These are phyloP conservation scores for Condylostoma magnum DNA, from an alignment of 169 alveolate genomes.

Conservation along the genomic window DNA sequence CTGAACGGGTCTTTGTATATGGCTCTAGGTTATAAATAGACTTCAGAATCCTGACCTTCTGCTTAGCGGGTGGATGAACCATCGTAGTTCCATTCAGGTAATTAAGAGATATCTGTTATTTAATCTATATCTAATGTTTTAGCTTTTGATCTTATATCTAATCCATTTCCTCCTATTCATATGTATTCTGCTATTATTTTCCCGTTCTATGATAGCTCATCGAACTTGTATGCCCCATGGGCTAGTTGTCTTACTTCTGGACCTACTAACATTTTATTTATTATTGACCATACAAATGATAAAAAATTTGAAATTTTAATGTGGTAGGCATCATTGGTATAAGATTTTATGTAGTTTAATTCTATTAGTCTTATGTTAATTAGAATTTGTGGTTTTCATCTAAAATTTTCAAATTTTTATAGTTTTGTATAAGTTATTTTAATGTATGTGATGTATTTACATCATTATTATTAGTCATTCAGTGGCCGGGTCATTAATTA, in stretches of 20 bases:
- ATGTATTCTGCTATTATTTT: constrained; percentile 47
- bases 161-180: constrained; percentile 72
- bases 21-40: constrained; percentile 49
- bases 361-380: no score
- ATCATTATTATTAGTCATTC: no score
- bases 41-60: constrained; percentile 54
- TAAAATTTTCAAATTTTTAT: no score
- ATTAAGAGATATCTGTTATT: constrained; percentile 25
- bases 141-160: constrained; percentile 54
- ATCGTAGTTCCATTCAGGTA: constrained; percentile 72
- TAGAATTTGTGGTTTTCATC: no score
- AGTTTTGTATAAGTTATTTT: no score
- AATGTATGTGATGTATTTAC: no score
- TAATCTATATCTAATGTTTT: constrained; percentile 31
- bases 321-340: no score
- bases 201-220: neutral
- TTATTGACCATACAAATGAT: no score
- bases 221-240: neutral
- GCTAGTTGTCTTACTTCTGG: neutral
- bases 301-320: no score
- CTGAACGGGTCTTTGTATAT: constrained; percentile 67
- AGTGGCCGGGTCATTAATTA: no score
- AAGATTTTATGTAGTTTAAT: no score
- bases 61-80: constrained; percentile 65
- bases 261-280: constrained; percentile 7